These are phyloP conservation scores for Pestalotiopsis sp. DNA, from an alignment of 2,329 filamentous ascomycete species.

Conservation along the genomic window DNA sequence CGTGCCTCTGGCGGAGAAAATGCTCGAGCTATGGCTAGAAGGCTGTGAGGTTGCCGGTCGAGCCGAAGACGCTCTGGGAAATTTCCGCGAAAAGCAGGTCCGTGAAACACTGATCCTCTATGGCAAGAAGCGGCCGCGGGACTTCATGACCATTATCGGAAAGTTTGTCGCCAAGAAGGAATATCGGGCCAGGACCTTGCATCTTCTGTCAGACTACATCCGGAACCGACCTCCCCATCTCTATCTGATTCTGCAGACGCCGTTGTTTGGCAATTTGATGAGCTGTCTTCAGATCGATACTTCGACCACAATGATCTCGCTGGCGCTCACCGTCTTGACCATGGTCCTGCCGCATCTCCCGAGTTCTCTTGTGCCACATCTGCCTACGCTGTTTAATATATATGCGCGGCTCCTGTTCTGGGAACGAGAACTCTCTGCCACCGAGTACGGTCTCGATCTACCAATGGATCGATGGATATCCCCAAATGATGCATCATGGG, in stretches of 20 bases:
- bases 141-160: constrained; percentile 67
- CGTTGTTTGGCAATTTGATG: constrained; percentile 69
- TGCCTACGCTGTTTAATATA: constrained; percentile 77
- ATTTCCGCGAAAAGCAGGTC: constrained; percentile 50
- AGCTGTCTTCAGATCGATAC: constrained; percentile 76
- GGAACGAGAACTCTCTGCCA: constrained; percentile 55
- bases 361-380: constrained; percentile 64
- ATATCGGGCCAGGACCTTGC: constrained; percentile 63
- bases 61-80: constrained; percentile 35
- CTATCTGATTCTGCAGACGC: constrained; percentile 70
- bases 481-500: constrained; percentile 54
- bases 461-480: constrained; percentile 34
- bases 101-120: constrained; percentile 55
- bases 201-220: constrained; percentile 71
- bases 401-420: constrained; percentile 80
- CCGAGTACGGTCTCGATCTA: constrained; percentile 39
- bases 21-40: constrained; percentile 59
- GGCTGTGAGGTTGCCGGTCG: constrained; percentile 36
- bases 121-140: constrained; percentile 72
- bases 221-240: constrained; percentile 78
- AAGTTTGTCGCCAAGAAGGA: constrained; percentile 64
- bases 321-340: constrained; percentile 72
- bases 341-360: constrained; percentile 85
- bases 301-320: constrained; percentile 73
- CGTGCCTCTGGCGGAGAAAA: constrained; percentile 42